Percentiles rank a stretch among this genome's conserved stretches.
These are phyloP conservation scores for Zygosaccharomyces siamensis DNA, from an alignment of 805 yeast genomes.

Conservation along the genomic window DNA sequence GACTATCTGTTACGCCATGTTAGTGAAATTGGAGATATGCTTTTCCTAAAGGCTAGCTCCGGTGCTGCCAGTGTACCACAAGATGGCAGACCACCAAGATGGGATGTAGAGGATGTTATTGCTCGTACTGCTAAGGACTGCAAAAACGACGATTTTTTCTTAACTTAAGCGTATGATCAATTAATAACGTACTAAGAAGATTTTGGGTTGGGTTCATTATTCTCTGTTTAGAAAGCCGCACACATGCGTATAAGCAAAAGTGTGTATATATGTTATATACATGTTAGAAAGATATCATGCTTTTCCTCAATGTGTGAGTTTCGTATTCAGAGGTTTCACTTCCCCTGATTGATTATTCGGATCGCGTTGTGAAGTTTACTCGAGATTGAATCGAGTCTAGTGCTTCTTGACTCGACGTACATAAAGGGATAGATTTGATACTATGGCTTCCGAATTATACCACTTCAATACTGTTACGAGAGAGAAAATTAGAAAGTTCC, in stretches of 20 bases:
- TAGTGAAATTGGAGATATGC: slow-evolving; percentile 71
- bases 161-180: slow-evolving; percentile 11
- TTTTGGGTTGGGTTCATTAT: background rate
- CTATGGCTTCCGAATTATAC: slow-evolving; percentile 45
- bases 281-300: background rate
- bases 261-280: background rate
- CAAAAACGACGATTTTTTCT: slow-evolving; percentile 38
- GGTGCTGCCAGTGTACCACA: slow-evolving; percentile 63
- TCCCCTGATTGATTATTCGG: background rate
- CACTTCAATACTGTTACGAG: slow-evolving; percentile 58
- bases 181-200: background rate
- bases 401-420: background rate
- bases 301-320: background rate
- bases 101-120: slow-evolving; percentile 74
- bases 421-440: background rate
- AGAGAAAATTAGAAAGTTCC: slow-evolving; percentile 59
- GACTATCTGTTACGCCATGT: slow-evolving; percentile 70
- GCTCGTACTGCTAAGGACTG: slow-evolving; percentile 66
- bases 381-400: background rate
- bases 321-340: background rate
- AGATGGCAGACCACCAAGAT: slow-evolving; percentile 66
- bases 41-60: slow-evolving; percentile 70
- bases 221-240: background rate
- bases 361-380: background rate
- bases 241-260: background rate